Base-by-base conservation (phyloP, 2,329 filamentous ascomycete species). In the Microascus cirrosus region DNA sequence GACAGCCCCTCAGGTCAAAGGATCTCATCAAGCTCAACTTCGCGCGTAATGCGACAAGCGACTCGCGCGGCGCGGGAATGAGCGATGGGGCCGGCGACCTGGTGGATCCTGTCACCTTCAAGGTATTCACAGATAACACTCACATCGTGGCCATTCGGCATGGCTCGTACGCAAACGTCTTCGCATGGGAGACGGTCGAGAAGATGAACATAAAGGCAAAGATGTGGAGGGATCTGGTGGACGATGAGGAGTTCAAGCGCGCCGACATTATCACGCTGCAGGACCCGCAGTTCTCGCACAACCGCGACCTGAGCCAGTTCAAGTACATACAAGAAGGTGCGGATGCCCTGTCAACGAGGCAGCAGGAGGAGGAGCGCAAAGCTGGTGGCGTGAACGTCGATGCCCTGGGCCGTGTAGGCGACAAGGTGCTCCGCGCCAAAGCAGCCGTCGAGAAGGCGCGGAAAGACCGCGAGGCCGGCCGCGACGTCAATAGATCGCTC, bases 101-200 rank as follows among this genome's bases (percentile, higher is more conserved):
- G 66, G 90, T 97, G 62, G 94, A 99, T 66, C 95, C 94, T 0
- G 93, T 99, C 53, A 96, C 92, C 0, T 97, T 89, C 78, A 99
- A 99, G 71, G 89, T 95, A 50, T 90, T 99, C 67, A 99, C 94
- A 53, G 91, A 99, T 70, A 97, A 97, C 71, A 97, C 94, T 3
- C 94, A 97, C 71, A 90, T 99, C 59, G 90, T 97, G 53, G 93
- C 92, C 18, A 79, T 99, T 62, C 81, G 84, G 59, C 84, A 88
- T 71, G 84, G 83, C 58, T 87, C 79, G 58, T 93, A 92, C 59
- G 93, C 93, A 55, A 99, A 99, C 72, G 94, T 96, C 4, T 99
- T 97, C 69, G 86, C 92, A 1, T 96, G 87, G 83, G 95, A 99
- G 67, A 99, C 95, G 1, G 84, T 99, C 42, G 90, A 97, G 72